These are phyloP conservation scores for Mycena rebaudengoi DNA, from an alignment of 768 basidiomycete genomes.

Conservation along the genomic window DNA sequence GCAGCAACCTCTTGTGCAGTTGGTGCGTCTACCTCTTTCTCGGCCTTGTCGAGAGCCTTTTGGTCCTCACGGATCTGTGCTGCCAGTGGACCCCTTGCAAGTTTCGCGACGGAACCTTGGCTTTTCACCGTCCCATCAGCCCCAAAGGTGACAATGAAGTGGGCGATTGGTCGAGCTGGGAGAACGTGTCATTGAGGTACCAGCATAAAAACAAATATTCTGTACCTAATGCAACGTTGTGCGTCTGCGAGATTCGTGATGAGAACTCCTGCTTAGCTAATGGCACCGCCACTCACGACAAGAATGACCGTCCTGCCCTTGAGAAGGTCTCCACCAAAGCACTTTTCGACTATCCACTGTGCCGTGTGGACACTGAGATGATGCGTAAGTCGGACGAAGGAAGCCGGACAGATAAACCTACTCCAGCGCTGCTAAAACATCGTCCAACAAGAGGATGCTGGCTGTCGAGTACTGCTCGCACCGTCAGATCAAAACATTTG, in stretches of 20 bases:
- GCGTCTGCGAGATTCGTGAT: constrained; percentile 42
- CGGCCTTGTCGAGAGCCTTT: constrained; percentile 31
- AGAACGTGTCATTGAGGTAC: too few species aligned
- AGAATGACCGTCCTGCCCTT: constrained; percentile 84
- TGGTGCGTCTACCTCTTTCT: constrained; percentile 33
- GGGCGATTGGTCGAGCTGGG: constrained; percentile 45
- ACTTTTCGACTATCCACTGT: constrained; percentile 81
- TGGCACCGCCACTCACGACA: constrained; percentile 56
- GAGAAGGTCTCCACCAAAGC: constrained; percentile 82
- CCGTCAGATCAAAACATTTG: too few species aligned
- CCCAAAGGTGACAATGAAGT: constrained; percentile 53
- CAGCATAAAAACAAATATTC: too few species aligned
- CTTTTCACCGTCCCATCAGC: constrained; percentile 48
- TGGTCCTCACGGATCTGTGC: constrained; percentile 38
- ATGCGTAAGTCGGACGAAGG: neutral
- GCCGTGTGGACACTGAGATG: constrained; percentile 70
- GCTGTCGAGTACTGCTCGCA: constrained; percentile 57
- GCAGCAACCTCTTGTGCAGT: neutral
- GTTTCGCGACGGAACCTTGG: constrained; percentile 49
- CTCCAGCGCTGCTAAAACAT: constrained; percentile 73
- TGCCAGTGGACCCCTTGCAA: constrained; percentile 47
- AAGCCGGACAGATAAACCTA: neutral
- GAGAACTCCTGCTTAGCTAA: neutral
- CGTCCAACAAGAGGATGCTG: constrained; percentile 73
- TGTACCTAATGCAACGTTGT: constrained; percentile 57